Percentiles rank a stretch among this genome's conserved stretches.
These are phyloP conservation scores for Bipolaris cookei DNA, from an alignment of 2,329 filamentous ascomycete genomes.

Conservation along the genomic window DNA sequence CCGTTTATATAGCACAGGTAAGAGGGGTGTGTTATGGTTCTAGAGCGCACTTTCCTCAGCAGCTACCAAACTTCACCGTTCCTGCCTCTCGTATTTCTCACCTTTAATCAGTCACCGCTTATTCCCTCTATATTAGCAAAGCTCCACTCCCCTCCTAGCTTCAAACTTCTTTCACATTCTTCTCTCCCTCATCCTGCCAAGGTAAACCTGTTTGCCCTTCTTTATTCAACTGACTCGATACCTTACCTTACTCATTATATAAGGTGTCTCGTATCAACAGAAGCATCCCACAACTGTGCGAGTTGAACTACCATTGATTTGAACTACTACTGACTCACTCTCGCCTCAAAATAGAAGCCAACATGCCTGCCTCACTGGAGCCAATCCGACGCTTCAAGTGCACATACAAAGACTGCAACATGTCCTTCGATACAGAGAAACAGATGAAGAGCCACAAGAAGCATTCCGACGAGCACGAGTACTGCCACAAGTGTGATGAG, in stretches of 20 bases:
- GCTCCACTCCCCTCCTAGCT: not conserved
- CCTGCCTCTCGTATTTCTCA: not conserved
- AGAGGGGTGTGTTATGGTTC: not conserved
- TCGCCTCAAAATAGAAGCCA: not conserved
- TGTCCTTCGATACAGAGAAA: slow-evolving; percentile 53
- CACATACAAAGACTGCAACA: slow-evolving; percentile 55
- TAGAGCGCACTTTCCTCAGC: not conserved
- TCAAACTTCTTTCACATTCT: not conserved
- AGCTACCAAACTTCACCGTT: not conserved
- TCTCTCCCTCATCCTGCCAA: not conserved
- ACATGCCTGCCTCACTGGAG: slow-evolving; percentile 36
- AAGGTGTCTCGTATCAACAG: not conserved
- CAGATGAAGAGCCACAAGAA: slow-evolving; percentile 61
- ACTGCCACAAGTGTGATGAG: slow-evolving; percentile 54
- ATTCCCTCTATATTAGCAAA: not conserved
- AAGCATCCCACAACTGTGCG: not conserved
- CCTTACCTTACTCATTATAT: not conserved
- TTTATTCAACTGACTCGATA: too few species aligned
- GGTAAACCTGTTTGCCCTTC: not conserved
- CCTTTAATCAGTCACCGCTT: not conserved
- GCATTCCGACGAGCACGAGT: slow-evolving; percentile 52
- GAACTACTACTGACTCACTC: not conserved
- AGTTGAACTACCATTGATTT: not conserved
- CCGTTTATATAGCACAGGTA: too few species aligned
- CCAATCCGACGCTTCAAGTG: slow-evolving; percentile 46